A percentile compares a stretch with the other conserved stretches of the same genome.
Evolutionary conservation across 306 rosid species (phyloP).

Genomic region (Quillaja saponaria): DNA sequence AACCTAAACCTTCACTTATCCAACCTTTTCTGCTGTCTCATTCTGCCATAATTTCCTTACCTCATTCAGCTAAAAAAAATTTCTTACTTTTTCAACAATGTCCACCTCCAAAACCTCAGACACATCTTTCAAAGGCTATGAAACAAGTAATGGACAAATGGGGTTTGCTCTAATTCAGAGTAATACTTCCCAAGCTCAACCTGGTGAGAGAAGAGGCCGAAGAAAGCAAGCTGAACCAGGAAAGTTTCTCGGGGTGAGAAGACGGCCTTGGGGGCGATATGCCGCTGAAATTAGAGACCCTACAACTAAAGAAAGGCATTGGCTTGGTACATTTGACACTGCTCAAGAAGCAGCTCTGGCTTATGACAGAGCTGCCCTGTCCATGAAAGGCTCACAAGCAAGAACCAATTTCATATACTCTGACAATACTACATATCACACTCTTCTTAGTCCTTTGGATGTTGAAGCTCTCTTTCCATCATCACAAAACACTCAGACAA

Average conservation of each 20-base stretch:
- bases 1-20: slow-evolving; percentile 29
- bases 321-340: slow-evolving; percentile 99
- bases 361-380: slow-evolving; percentile 97
- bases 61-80: slow-evolving; percentile 11
- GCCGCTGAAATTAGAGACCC: slow-evolving; percentile 99
- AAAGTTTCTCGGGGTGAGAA: slow-evolving; percentile 85
- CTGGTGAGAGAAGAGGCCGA: slow-evolving; percentile 78
- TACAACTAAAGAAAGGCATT: slow-evolving; percentile 90
- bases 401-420: slow-evolving; percentile 92
- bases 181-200: slow-evolving; percentile 53
- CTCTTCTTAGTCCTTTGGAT: slow-evolving; percentile 64
- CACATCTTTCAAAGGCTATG: slow-evolving; percentile 47
- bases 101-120: slow-evolving; percentile 71
- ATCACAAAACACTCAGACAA: slow-evolving; percentile 43
- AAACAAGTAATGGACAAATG: slow-evolving; percentile 51
- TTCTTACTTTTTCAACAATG: slow-evolving; percentile 48
- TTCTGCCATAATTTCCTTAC: slow-evolving; percentile 14
- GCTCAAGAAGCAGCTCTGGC: slow-evolving; percentile 99
- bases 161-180: slow-evolving; percentile 63
- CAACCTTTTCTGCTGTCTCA: slow-evolving; percentile 28
- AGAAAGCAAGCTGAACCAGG: slow-evolving; percentile 92
- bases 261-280: slow-evolving; percentile 97
- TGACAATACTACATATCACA: slow-evolving; percentile 62
- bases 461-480: slow-evolving; percentile 52
- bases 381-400: slow-evolving; percentile 96